Percentiles rank a stretch among this genome's conserved stretches.
These are phyloP conservation scores for Plasmodium relictum DNA, from an alignment of 169 alveolate species.

Conservation along the genomic window DNA sequence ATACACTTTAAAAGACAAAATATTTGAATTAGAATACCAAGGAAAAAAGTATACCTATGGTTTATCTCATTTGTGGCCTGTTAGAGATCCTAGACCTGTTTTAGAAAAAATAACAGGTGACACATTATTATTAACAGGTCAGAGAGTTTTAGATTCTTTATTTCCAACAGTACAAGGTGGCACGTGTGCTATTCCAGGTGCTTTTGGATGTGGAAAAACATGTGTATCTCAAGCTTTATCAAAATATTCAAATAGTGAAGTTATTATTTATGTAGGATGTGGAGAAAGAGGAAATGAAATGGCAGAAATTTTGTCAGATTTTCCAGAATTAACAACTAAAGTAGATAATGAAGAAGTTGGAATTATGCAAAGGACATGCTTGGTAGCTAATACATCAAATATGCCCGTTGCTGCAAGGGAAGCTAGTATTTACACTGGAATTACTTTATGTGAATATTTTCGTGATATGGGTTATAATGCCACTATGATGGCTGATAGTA, in stretches of 20 bases:
- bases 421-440: constrained; percentile 99
- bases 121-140: constrained; percentile 98
- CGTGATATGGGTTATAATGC: constrained; percentile 99
- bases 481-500: constrained; percentile 99
- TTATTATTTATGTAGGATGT: constrained; percentile 98
- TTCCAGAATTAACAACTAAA: constrained; percentile 97
- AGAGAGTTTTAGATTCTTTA: constrained; percentile 97
- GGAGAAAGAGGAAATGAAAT: constrained; percentile 99
- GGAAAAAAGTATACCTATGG: constrained; percentile 92
- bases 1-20: constrained; percentile 91
- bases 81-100: constrained; percentile 98
- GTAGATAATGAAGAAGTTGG: constrained; percentile 92
- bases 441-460: constrained; percentile 99
- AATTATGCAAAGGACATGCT: constrained; percentile 99
- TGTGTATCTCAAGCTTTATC: constrained; percentile 98
- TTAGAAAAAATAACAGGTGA: constrained; percentile 95
- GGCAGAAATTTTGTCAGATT: constrained; percentile 99
- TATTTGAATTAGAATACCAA: constrained; percentile 91
- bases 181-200: constrained; percentile 99
- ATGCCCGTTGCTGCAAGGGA: constrained; percentile 99
- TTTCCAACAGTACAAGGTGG: constrained; percentile 99
- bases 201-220: constrained; percentile 99
- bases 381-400: constrained; percentile 99
- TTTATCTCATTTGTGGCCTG: constrained; percentile 99
- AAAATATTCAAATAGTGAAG: constrained; percentile 97